phyloP scores from a whole-genome alignment of 139 green algal species.

The Ettlia oleoabundans region DNA sequence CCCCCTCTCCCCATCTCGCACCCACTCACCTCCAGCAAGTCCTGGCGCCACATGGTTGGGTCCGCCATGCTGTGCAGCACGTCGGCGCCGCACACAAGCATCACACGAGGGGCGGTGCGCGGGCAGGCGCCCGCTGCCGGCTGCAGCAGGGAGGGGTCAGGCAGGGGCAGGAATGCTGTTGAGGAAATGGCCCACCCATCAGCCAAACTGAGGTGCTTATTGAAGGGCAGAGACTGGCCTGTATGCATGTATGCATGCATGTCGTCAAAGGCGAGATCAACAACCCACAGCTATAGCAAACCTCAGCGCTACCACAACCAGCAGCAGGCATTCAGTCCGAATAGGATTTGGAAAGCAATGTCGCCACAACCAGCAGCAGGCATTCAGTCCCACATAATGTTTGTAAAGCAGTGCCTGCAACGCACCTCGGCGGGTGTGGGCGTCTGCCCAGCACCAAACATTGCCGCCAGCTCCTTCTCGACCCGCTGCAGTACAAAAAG shows the following conservation, averaged over 20 bases:
- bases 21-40: slow-evolving; percentile 43
- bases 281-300: no score
- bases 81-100: slow-evolving; percentile 54
- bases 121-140: neutral
- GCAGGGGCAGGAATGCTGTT: no score
- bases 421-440: slow-evolving; percentile 3
- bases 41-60: slow-evolving; percentile 43
- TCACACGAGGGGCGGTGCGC: slow-evolving; percentile 6
- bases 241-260: no score
- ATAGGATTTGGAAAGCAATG: neutral
- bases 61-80: slow-evolving; percentile 45
- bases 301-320: no score
- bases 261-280: no score
- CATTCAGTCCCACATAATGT: neutral
- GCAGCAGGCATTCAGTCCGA: no score
- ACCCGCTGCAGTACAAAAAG: slow-evolving; percentile 70
- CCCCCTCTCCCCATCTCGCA: neutral
- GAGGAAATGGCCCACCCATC: no score
- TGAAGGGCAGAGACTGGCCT: no score
- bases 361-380: neutral
- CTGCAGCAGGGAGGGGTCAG: no score
- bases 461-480: slow-evolving; percentile 14
- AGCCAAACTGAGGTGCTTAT: no score
- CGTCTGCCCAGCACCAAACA: slow-evolving; percentile 14
- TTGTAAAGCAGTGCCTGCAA: neutral